phyloP scores from a whole-genome alignment of 164 flowering plant genomes.

The Vitis cinerea region DNA sequence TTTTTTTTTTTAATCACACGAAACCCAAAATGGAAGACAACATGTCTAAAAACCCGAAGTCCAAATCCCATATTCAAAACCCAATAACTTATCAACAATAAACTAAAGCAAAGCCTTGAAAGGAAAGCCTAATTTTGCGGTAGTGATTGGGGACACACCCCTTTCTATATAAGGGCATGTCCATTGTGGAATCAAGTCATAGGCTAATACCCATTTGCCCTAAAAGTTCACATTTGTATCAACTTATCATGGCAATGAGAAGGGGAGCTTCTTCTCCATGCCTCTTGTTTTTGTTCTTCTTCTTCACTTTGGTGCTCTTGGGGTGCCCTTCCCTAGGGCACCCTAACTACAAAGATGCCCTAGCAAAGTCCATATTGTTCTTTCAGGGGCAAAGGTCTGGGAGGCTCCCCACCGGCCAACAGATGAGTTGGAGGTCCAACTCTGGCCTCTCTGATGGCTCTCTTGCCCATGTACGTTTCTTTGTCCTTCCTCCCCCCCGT shows the following conservation, averaged over 20 bases:
- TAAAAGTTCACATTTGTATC: background rate
- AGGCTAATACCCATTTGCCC: background rate
- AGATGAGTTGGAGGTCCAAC: conserved; percentile 56
- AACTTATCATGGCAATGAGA: conserved; percentile 4
- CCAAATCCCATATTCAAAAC: no score
- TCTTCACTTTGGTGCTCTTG: conserved; percentile 6
- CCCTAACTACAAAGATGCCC: conserved; percentile 69
- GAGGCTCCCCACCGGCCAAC: conserved; percentile 44
- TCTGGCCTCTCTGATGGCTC: conserved; percentile 70
- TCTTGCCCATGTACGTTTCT: conserved; percentile 37
- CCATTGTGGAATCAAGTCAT: background rate
- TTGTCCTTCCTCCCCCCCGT: background rate
- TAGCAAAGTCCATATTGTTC: conserved; percentile 67
- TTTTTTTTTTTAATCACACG: no score
- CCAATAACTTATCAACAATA: background rate
- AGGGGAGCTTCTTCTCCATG: conserved; percentile 1
- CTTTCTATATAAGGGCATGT: background rate
- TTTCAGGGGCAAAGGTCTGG: conserved; percentile 91
- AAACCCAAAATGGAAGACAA: no score
- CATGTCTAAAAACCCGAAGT: no score
- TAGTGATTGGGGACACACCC: background rate
- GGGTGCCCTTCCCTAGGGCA: conserved; percentile 22
- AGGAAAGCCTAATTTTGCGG: conserved; percentile 9
- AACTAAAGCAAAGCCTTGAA: background rate
- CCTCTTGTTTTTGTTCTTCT: conserved; percentile 14